Evolutionary conservation across 2,329 filamentous ascomycete genomes (phyloP).

Genomic region (Aspergillaceae sp.): DNA sequence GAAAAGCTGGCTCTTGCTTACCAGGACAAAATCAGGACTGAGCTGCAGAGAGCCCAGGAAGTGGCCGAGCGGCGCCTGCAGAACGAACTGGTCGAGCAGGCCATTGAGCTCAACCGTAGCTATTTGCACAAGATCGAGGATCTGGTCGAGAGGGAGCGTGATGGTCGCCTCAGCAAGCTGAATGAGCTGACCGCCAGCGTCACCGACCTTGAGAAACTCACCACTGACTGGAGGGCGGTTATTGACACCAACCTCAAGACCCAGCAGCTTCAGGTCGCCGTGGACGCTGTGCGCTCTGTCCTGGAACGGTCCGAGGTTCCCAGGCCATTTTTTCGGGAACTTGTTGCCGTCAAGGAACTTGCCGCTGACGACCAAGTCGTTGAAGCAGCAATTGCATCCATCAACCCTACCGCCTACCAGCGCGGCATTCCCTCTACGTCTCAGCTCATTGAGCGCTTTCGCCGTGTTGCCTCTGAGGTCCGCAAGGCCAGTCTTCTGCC

Average conservation of each 20-base stretch:
- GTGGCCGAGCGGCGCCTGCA: constrained; percentile 73
- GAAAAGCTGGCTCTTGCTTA: constrained; percentile 69
- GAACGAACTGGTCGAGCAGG: constrained; percentile 85
- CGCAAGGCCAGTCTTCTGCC: constrained; percentile 88
- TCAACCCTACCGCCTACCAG: constrained; percentile 90
- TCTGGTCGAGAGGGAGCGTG: constrained; percentile 80
- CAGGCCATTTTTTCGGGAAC: constrained; percentile 80
- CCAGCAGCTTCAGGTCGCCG: constrained; percentile 90
- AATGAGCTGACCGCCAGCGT: constrained; percentile 70
- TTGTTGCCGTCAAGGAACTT: constrained; percentile 90
- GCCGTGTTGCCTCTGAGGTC: constrained; percentile 82
- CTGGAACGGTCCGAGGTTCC: constrained; percentile 67
- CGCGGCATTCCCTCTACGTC: constrained; percentile 74
- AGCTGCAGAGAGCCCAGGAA: constrained; percentile 70
- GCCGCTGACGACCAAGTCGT: constrained; percentile 77
- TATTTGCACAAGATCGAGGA: constrained; percentile 71
- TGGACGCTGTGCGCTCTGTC: constrained; percentile 81
- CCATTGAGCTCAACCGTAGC: constrained; percentile 74
- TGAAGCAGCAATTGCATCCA: constrained; percentile 88
- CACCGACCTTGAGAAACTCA: constrained; percentile 75
- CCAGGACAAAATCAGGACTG: constrained; percentile 66
- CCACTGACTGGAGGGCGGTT: constrained; percentile 80
- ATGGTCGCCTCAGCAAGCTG: constrained; percentile 77
- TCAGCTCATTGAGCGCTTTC: constrained; percentile 90
- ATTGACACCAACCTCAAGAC: constrained; percentile 86